Conservation (phyloP, 202 grass and related monocot genomes). For the Eragrostis tef region DNA sequence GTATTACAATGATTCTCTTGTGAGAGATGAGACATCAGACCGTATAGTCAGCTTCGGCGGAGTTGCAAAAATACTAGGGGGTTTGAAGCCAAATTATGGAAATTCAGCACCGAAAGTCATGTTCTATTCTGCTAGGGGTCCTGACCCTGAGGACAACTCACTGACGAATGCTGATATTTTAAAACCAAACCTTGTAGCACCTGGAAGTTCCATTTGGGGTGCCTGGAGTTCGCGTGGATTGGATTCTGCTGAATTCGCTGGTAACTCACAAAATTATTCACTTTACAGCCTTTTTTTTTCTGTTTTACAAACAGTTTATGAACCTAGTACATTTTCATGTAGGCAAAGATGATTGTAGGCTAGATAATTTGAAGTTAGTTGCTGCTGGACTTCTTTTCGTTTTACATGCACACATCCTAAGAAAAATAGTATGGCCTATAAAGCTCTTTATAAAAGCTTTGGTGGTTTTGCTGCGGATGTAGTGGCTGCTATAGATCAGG, state of each 20-base stretch:
- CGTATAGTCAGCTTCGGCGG: slow-evolving; percentile 68
- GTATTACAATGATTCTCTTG: slow-evolving; percentile 91
- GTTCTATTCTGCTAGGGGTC: slow-evolving; percentile 98
- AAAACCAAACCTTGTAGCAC: slow-evolving; percentile 96
- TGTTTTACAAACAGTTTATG: slow-evolving; percentile 1
- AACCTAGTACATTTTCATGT: background rate
- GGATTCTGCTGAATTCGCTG: slow-evolving; percentile 88
- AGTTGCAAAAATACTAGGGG: slow-evolving; percentile 81
- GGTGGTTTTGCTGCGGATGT: slow-evolving; percentile 99
- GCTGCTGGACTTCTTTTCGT: background rate
- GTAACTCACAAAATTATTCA: slow-evolving; percentile 44
- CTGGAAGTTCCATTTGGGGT: slow-evolving; percentile 93
- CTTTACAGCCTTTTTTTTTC: background rate
- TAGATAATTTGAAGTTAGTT: background rate
- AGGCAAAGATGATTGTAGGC: background rate
- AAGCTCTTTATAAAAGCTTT: slow-evolving; percentile 99
- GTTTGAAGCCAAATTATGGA: slow-evolving; percentile 77
- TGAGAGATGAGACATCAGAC: slow-evolving; percentile 63
- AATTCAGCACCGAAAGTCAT: slow-evolving; percentile 91
- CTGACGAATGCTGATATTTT: slow-evolving; percentile 87
- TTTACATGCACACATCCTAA: background rate
- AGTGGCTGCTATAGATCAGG: slow-evolving; percentile 98
- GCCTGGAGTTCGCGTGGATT: slow-evolving; percentile 88
- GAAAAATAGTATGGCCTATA: slow-evolving; percentile 52
- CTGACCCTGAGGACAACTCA: slow-evolving; percentile 92